These are phyloP conservation scores for Boletus sp. DNA, from an alignment of 768 basidiomycete species.

Conservation along the genomic window DNA sequence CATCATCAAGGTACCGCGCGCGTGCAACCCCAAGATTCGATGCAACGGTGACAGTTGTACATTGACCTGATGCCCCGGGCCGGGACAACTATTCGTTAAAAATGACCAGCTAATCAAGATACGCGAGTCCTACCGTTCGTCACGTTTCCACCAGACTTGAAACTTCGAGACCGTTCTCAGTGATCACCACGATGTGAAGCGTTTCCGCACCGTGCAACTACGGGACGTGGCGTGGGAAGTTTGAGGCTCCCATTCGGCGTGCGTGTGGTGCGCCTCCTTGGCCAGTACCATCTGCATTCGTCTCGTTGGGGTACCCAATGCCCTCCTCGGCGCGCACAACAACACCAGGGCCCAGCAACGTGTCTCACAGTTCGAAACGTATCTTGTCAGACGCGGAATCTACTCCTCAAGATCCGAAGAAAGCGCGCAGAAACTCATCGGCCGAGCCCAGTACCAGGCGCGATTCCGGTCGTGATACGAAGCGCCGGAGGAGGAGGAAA, in stretches of 20 bases:
- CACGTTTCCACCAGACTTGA: no score
- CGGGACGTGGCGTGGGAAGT: constrained; percentile 26
- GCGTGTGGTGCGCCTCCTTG: constrained; percentile 1
- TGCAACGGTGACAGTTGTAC: no score
- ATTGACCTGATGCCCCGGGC: no score
- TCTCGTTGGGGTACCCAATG: constrained; percentile 13
- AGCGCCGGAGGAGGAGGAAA: constrained; percentile 27
- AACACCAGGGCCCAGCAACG: constrained; percentile 14
- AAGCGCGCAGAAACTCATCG: constrained; percentile 19
- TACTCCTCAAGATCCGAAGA: constrained; percentile 21
- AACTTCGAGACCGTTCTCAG: no score
- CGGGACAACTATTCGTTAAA: no score
- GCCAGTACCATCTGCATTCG: neutral
- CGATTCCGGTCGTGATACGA: constrained; percentile 23
- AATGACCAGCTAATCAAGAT: no score
- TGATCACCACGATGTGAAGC: no score
- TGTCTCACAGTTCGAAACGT: constrained; percentile 11
- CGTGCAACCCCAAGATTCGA: no score
- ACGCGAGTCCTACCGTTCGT: no score
- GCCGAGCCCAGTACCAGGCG: constrained; percentile 13
- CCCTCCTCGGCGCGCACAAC: constrained; percentile 23
- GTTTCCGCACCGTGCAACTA: no score
- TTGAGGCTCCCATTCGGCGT: neutral
- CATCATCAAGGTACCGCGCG: no score
- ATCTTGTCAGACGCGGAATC: constrained; percentile 25